Conservation (phyloP, 2,329 filamentous ascomycete genomes). For the Botrytis hyacinthi region DNA sequence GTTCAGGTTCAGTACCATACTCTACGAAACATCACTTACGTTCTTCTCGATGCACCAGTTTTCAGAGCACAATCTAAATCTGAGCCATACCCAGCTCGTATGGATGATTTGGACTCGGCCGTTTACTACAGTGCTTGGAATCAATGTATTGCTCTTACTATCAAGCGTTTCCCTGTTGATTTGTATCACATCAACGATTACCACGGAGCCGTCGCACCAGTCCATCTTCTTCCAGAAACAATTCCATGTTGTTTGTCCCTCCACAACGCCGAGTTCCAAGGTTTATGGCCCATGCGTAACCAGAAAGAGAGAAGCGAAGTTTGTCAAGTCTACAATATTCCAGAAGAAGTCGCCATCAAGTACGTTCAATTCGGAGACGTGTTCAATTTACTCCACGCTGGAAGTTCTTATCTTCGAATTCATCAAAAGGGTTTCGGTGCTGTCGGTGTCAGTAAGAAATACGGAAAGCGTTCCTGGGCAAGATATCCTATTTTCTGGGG, state of each 20-base stretch:
- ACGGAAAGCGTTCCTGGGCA: slow-evolving; percentile 63
- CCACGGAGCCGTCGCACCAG: slow-evolving; percentile 60
- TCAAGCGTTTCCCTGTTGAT: slow-evolving; percentile 60
- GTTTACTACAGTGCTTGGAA: slow-evolving; percentile 72
- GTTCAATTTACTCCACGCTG: slow-evolving; percentile 63
- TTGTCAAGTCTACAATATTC: slow-evolving; percentile 62
- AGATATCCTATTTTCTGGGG: slow-evolving; percentile 68
- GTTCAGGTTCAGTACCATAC: slow-evolving; percentile 63
- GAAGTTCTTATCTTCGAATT: slow-evolving; percentile 62
- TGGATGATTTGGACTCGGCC: slow-evolving; percentile 67
- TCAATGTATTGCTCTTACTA: slow-evolving; percentile 63
- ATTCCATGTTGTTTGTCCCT: slow-evolving; percentile 62
- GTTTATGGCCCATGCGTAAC: slow-evolving; percentile 65
- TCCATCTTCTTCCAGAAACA: slow-evolving; percentile 60
- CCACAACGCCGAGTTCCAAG: slow-evolving; percentile 69
- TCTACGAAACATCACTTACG: slow-evolving; percentile 64
- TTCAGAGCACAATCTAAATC: slow-evolving; percentile 62
- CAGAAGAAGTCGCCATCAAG: slow-evolving; percentile 53
- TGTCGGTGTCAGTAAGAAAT: slow-evolving; percentile 67
- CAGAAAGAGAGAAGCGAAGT: slow-evolving; percentile 61
- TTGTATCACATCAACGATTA: slow-evolving; percentile 68
- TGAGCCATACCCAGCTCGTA: slow-evolving; percentile 64
- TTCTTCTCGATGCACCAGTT: slow-evolving; percentile 57
- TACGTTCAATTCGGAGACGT: slow-evolving; percentile 69
- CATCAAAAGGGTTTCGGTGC: slow-evolving; percentile 68